Percentiles rank a stretch among this genome's conserved stretches.
Evolutionary conservation across 2,329 filamentous ascomycete species (phyloP).

Genomic region (Fusarium torreyae): DNA sequence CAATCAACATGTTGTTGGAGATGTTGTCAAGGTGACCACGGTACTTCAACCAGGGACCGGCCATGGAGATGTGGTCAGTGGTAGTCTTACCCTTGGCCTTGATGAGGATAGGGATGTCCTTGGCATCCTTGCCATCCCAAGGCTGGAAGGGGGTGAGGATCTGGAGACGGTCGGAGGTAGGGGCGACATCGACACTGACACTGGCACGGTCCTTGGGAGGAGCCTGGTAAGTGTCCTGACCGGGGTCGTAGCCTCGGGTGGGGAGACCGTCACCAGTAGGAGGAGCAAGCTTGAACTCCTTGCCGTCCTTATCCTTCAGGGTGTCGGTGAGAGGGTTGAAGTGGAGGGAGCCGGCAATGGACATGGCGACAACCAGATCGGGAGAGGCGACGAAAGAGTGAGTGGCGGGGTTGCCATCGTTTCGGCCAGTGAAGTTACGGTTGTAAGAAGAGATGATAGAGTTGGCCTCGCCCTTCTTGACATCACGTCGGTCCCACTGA

Average conservation of each 20-base stretch:
- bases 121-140: conserved; percentile 94
- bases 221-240: conserved; percentile 95
- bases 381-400: conserved; percentile 95
- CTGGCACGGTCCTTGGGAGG: conserved; percentile 83
- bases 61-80: conserved; percentile 97
- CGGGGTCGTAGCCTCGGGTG: conserved; percentile 86
- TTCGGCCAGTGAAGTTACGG: conserved; percentile 99
- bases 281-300: conserved; percentile 89
- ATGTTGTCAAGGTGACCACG: conserved; percentile 99
- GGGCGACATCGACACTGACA: conserved; percentile 86
- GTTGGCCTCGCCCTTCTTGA: conserved; percentile 96
- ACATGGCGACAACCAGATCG: conserved; percentile 89
- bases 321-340: conserved; percentile 97
- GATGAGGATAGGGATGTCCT: conserved; percentile 90
- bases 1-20: conserved; percentile 99
- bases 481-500: conserved; percentile 94
- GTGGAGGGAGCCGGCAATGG: conserved; percentile 85
- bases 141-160: conserved; percentile 86
- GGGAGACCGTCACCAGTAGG: conserved; percentile 89
- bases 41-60: conserved; percentile 98
- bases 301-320: conserved; percentile 95
- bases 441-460: conserved; percentile 99
- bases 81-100: conserved; percentile 99
- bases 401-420: conserved; percentile 95
- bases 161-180: conserved; percentile 94